A percentile compares a stretch with the other conserved stretches of the same genome.
Evolutionary conservation across 495 filamentous ascomycete species (phyloP).

Genomic region (Hamigera avellanea): DNA sequence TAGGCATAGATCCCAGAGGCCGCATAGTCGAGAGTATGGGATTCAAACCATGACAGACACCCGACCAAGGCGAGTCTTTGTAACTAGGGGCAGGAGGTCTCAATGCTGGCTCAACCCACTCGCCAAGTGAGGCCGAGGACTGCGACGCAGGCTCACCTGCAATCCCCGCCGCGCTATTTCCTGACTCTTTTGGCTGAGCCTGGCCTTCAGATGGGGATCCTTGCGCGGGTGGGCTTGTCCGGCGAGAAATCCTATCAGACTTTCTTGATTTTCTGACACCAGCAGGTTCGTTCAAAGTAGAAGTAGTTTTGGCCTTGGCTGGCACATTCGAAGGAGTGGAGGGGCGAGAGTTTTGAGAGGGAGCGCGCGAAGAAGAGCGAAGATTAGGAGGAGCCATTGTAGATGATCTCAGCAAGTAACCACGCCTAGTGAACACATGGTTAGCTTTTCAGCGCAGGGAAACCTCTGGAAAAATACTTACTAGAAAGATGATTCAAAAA

Average conservation of each 20-base stretch:
- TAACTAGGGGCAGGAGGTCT: conserved; percentile 56
- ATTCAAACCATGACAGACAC: conserved; percentile 14
- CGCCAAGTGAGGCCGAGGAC: conserved; percentile 24
- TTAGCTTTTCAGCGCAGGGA: conserved; percentile 6
- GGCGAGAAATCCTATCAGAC: conserved; percentile 15
- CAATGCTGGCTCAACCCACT: conserved; percentile 63
- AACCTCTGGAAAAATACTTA: conserved; percentile 4
- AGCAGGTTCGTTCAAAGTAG: conserved; percentile 10
- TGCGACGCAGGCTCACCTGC: conserved; percentile 4
- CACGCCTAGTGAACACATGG: conserved; percentile 6
- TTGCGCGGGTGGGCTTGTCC: conserved; percentile 10
- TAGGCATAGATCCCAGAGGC: conserved; percentile 16
- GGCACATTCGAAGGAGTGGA: conserved; percentile 14
- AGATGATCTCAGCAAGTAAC: conserved; percentile 9
- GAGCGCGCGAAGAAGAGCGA: conserved; percentile 19
- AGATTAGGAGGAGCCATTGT: conserved; percentile 7
- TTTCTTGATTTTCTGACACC: conserved; percentile 18
- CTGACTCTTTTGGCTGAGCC: not conserved
- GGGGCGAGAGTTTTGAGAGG: conserved; percentile 16
- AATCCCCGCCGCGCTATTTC: not conserved
- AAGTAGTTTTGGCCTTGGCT: conserved; percentile 6
- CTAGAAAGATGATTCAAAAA: conserved; percentile 9
- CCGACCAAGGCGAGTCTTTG: conserved; percentile 43
- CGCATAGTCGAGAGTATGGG: conserved; percentile 20
- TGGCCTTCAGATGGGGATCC: conserved; percentile 3